Conservation (phyloP, 2,329 filamentous ascomycete genomes). For the Curvularia sp. region DNA sequence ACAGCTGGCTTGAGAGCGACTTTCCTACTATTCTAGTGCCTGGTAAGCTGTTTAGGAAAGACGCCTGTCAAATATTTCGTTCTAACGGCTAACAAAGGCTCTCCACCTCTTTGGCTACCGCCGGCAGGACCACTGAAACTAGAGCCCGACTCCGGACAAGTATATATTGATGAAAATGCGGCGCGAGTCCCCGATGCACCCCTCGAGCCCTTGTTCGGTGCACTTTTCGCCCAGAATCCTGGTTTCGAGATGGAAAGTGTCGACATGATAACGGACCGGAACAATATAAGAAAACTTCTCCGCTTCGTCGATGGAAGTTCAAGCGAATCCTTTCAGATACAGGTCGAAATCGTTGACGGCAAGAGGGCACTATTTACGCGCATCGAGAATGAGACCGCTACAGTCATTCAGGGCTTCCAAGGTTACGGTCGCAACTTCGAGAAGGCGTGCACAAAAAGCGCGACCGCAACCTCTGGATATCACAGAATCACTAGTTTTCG, state of each 20-base stretch:
- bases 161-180: constrained; percentile 56
- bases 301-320: constrained; percentile 46
- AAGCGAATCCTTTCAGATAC: constrained; percentile 52
- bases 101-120: constrained; percentile 44
- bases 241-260: constrained; percentile 49
- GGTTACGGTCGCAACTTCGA: constrained; percentile 58
- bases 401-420: constrained; percentile 41
- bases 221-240: constrained; percentile 51
- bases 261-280: constrained; percentile 57
- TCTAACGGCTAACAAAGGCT: constrained; percentile 21
- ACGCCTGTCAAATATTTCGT: neutral
- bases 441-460: constrained; percentile 52
- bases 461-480: constrained; percentile 55
- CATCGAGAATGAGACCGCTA: constrained; percentile 37
- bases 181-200: constrained; percentile 54
- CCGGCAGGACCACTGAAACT: constrained; percentile 33
- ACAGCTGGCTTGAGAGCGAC: constrained; percentile 57
- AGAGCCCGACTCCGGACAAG: neutral
- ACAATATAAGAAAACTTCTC: constrained; percentile 60
- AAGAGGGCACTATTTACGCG: constrained; percentile 44
- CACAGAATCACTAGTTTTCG: constrained; percentile 56
- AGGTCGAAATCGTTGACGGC: constrained; percentile 47
- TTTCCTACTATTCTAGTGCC: constrained; percentile 47
- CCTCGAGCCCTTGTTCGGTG: constrained; percentile 57
- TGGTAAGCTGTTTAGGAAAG: constrained; percentile 24